Evolutionary conservation across 1,284 basidiomycete genomes (phyloP).

Genomic region (Cryptococcus sp.): DNA sequence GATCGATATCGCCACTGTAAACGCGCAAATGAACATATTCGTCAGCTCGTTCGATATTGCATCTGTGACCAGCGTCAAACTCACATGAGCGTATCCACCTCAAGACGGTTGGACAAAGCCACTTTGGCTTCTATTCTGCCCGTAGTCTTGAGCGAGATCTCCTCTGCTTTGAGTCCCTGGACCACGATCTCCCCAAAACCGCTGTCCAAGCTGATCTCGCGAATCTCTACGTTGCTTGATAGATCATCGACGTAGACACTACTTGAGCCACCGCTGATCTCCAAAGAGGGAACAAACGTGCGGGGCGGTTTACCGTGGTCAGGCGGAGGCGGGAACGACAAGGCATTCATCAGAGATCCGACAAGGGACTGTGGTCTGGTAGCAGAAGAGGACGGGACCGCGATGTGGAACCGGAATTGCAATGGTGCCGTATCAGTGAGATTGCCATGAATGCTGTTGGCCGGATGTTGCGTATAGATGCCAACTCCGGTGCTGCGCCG

Average conservation of each 20-base stretch:
- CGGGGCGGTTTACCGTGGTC: background rate
- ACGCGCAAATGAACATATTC: too few species aligned
- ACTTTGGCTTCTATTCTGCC: background rate
- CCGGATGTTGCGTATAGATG: conserved; percentile 6
- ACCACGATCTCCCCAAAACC: conserved; percentile 8
- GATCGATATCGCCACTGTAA: conserved; percentile 17
- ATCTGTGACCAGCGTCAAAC: conserved; percentile 3
- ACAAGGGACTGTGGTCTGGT: conserved; percentile 4
- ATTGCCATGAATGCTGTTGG: background rate
- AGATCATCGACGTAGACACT: conserved; percentile 11
- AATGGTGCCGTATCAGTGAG: conserved; percentile 1
- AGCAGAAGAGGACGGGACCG: conserved; percentile 4
- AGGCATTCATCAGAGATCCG: conserved; percentile 1
- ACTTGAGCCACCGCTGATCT: conserved; percentile 4
- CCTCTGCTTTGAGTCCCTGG: conserved; percentile 10
- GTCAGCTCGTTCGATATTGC: background rate
- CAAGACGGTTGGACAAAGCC: background rate
- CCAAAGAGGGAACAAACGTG: conserved; percentile 8
- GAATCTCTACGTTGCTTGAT: conserved; percentile 1
- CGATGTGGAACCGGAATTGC: conserved; percentile 21
- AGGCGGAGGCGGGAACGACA: background rate
- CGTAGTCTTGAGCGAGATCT: background rate
- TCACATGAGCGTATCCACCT: conserved; percentile 4
- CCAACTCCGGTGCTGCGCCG: conserved; percentile 13
- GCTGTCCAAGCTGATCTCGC: conserved; percentile 5